Base-by-base conservation (phyloP, 345 rosid genomes). In the Eucalyptus pauciflora region DNA sequence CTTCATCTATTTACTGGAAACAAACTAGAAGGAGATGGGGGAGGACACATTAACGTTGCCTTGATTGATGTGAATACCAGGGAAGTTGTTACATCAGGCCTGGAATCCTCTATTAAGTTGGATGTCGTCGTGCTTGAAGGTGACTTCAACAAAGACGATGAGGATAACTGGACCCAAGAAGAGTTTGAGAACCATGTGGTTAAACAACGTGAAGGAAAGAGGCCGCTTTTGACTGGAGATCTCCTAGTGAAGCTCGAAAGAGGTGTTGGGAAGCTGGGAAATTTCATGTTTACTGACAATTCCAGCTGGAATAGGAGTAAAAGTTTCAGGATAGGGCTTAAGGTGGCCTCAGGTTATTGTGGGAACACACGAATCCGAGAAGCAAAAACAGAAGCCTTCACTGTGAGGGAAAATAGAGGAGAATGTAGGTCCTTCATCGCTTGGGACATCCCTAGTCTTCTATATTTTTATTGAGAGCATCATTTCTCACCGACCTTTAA, bases 261-360 rank as follows among this genome's bases (percentile, higher is more conserved):
- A 86, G 94, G 94, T 71, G 89, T 90, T 64, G 93, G 93, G 46
- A 90, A 83, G 81, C 89, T 93, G 45, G 93, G 93, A 14, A 91
- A 93, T 29, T 85, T 93, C 50, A 86, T 43, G 29, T 90, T 93
- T 88, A 93, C 91, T 16, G 94, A 93, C 81, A 93, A 93, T 67
- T 91, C 93, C 49, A 93, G 94, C 91, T 91, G 94, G 94, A 93
- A 90, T 87, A 88, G 92, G 52, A 91, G 93, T 90, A 89, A 92
- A 91, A 91, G 54, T 69, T 93, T 91, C 87, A 89, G 93, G 89
- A 90, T 93, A 33, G 94, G 93, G 22, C 88, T 91, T 88, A 93
- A 91, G 93, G 94, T 93, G 86, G 90, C 91, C 22, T 51, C 90
- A 8, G 92, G 93, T 46, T 90, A 15, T 85, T 85, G 90, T 50